These are phyloP conservation scores for Rhynchospora pubera DNA, from an alignment of 176 grass and related monocot genomes.

Conservation along the genomic window DNA sequence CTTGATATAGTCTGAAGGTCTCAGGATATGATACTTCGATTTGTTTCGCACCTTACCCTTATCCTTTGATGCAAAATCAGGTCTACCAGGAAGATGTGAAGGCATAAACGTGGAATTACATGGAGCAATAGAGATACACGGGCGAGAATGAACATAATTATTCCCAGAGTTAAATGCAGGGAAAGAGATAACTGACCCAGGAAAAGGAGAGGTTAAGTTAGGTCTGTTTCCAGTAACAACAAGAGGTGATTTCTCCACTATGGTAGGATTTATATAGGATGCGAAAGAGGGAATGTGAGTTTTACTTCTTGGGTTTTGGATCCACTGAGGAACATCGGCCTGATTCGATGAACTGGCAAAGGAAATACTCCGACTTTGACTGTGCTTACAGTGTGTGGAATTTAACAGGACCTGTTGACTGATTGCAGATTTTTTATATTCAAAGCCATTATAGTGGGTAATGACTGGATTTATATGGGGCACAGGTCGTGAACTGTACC, in stretches of 20 bases:
- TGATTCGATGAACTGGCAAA: conserved; percentile 7
- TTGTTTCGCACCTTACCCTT: conserved; percentile 2
- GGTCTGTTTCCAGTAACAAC: conserved; percentile 4
- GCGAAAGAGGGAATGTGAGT: conserved; percentile 21
- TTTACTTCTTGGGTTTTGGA: conserved; percentile 23
- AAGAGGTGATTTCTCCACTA: background rate
- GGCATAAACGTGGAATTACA: background rate
- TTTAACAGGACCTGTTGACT: conserved; percentile 12
- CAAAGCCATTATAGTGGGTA: background rate
- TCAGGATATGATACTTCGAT: background rate
- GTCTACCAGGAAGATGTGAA: background rate
- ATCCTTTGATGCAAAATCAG: background rate
- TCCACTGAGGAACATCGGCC: conserved; percentile 7
- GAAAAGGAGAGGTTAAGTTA: background rate
- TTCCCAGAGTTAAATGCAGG: background rate
- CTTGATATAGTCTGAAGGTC: conserved; percentile 22
- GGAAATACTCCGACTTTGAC: conserved; percentile 14
- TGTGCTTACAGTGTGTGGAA: conserved; percentile 12
- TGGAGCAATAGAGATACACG: background rate
- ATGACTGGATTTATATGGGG: background rate
- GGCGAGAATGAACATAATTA: background rate
- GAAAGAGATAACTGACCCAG: background rate
- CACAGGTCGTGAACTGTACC: conserved; percentile 1
- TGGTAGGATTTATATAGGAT: conserved; percentile 9
- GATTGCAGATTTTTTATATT: background rate